A percentile compares a stretch with the other conserved stretches of the same genome.
phyloP scores from a whole-genome alignment of 495 filamentous ascomycete genomes.

The Xylaria sp. region DNA sequence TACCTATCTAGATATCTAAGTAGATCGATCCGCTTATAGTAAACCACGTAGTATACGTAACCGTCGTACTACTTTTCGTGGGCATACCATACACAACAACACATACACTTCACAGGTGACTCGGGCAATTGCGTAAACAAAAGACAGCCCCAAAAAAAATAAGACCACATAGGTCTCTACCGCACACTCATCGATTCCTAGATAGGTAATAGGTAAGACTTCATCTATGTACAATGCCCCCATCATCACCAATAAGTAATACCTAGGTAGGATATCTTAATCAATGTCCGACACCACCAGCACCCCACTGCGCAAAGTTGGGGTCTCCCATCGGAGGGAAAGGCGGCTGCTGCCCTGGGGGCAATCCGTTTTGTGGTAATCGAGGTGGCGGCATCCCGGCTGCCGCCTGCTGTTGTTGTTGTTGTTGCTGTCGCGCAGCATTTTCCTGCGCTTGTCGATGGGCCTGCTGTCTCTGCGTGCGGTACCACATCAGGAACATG shows the following conservation, averaged over 20 bases:
- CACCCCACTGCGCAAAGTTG: constrained; percentile 22
- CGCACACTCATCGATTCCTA: background rate
- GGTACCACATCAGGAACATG: constrained; percentile 79
- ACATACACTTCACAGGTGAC: background rate
- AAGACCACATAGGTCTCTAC: background rate
- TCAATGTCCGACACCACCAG: constrained; percentile 22
- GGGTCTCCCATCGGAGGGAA: constrained; percentile 22
- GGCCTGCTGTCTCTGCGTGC: constrained; percentile 74
- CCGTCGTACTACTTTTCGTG: background rate
- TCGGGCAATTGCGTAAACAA: background rate
- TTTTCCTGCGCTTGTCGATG: constrained; percentile 49
- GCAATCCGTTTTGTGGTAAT: constrained; percentile 14
- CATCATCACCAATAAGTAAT: background rate
- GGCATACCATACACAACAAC: background rate
- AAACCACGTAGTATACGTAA: background rate
- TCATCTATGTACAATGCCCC: constrained; percentile 12
- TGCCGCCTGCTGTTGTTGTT: background rate
- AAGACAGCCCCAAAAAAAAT: no score
- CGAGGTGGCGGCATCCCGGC: constrained; percentile 7
- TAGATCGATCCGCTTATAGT: background rate
- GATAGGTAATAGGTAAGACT: background rate
- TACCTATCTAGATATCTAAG: no score
- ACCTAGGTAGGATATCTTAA: background rate
- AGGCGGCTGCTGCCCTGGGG: background rate
- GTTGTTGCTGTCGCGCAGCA: constrained; percentile 42